Base-by-base conservation (phyloP, 306 rosid species). In the Sechiopsis laciniata region DNA sequence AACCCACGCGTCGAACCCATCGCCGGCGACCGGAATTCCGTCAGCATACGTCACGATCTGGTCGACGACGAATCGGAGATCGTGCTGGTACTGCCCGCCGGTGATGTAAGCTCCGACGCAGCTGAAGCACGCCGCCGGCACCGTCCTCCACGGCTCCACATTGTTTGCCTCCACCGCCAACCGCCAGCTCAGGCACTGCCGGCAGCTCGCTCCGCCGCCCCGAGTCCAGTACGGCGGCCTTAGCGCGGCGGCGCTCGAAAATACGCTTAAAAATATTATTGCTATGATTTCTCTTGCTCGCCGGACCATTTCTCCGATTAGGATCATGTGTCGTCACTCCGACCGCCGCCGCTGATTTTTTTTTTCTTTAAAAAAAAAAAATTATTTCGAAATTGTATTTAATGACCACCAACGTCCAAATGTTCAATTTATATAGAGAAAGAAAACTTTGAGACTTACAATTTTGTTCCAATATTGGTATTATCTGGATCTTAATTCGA, bases 151-250 rank as follows among this genome's bases (percentile, higher is more conserved):
- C 19, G 79, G 74, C 46, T 83, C 78, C 67, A 85, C 84, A 78
- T 85, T 89, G 87, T 86, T 85, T 21, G 85, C n/a, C 74, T 91
- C 97, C 80, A 87, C 97, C 5, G 76, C 94, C 78, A 89, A 69
- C 78, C 96, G 80, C 97, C 97, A 89, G 82, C 96, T 87, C 81
- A 83, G 75, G 78, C 92, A 87, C 70, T 82, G 82, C 15, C 77
- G 73, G 3, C 73, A 82, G 2, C 76, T 64, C 3, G 29, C 75
- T 29, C 62, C 45, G 55, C 55, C n/a, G 16, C 70, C 59, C 13
- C 29, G 42, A 48, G 22, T 12, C 77, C 77, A 78, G 9, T 3
- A 56, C 2, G 56, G 75, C 3, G 56, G 75, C 65, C 62, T 77
- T 15, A 14, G 59, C 12, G 60, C 35, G 2, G 65, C 42, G 0